Percentiles rank a stretch among this genome's conserved stretches.
These are phyloP conservation scores for Croton setiger DNA, from an alignment of 441 rosid species.

Conservation along the genomic window DNA sequence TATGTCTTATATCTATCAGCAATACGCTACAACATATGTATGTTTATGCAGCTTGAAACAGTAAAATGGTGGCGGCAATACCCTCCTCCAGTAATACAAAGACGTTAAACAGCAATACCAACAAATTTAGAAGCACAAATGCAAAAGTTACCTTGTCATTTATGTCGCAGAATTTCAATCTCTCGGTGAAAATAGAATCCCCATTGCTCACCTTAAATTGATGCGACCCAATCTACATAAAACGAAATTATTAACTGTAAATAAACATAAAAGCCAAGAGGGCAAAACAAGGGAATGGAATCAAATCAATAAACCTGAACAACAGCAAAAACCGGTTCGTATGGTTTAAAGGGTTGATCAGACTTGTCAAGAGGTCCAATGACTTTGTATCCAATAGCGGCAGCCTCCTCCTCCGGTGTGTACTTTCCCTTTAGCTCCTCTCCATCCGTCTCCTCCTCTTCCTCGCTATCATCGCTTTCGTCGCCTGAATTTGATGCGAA, in stretches of 20 bases:
- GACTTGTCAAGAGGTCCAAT: constrained; percentile 52
- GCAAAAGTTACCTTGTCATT: constrained; percentile 65
- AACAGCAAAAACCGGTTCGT: constrained; percentile 79
- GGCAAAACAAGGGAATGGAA: neutral
- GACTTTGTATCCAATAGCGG: constrained; percentile 73
- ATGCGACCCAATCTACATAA: constrained; percentile 73
- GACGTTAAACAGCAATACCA: neutral
- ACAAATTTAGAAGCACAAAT: neutral
- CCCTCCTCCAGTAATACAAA: neutral
- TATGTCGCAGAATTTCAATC: constrained; percentile 83
- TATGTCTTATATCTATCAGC: neutral
- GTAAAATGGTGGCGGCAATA: neutral
- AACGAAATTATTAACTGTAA: neutral
- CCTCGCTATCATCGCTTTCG: constrained; percentile 28
- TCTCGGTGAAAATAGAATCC: constrained; percentile 75
- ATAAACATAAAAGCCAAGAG: neutral
- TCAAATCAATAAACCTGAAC: constrained; percentile 55
- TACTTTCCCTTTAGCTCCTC: constrained; percentile 39
- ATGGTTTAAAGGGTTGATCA: constrained; percentile 62
- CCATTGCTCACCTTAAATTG: constrained; percentile 94
- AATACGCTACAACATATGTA: neutral
- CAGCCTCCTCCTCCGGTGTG: constrained; percentile 64
- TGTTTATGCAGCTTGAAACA: neutral
- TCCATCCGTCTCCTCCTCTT: constrained; percentile 24
- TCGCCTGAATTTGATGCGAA: constrained; percentile 44